These are phyloP conservation scores for Pythium coloratum DNA, from an alignment of 352 stramenopile species.

Conservation along the genomic window DNA sequence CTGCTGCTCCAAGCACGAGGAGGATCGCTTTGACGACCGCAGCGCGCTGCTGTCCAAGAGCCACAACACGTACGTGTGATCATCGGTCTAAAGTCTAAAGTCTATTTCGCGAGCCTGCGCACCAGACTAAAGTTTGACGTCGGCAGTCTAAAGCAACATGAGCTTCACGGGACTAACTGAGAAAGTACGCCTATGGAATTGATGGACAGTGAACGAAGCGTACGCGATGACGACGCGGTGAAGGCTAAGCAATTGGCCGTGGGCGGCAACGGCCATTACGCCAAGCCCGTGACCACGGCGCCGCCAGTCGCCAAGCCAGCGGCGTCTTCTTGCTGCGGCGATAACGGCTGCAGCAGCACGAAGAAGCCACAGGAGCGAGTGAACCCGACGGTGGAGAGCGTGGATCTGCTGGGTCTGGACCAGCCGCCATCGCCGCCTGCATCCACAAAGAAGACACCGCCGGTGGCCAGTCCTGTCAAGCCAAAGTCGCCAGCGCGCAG, in stretches of 20 bases:
- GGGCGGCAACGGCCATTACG: constrained; percentile 23
- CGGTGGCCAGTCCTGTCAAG: constrained; percentile 11
- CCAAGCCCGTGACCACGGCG: constrained; percentile 8
- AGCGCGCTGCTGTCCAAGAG: constrained; percentile 56
- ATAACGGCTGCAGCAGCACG: constrained; percentile 1
- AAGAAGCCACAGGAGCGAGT: constrained; percentile 30
- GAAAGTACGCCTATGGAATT: neutral
- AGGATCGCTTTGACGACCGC: constrained; percentile 59
- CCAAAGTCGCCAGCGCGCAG: constrained; percentile 24
- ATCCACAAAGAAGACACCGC: neutral
- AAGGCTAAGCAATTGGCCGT: constrained; percentile 34
- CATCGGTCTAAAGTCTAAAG: neutral
- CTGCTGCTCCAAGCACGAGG: constrained; percentile 57
- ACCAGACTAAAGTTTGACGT: no score
- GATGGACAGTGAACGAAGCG: neutral
- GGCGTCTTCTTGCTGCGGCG: constrained; percentile 8
- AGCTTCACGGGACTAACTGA: neutral
- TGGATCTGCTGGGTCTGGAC: constrained; percentile 50
- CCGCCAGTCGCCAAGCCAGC: constrained; percentile 15
- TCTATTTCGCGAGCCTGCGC: neutral
- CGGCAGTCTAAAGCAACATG: neutral
- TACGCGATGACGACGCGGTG: constrained; percentile 2
- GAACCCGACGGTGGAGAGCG: constrained; percentile 33
- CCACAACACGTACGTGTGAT: constrained; percentile 25
- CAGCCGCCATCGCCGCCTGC: constrained; percentile 25